A percentile compares a stretch with the other conserved stretches of the same genome.
Conservation (phyloP, 371 early-diverging fungal genomes). For the Lichtheimia ramosa region DNA sequence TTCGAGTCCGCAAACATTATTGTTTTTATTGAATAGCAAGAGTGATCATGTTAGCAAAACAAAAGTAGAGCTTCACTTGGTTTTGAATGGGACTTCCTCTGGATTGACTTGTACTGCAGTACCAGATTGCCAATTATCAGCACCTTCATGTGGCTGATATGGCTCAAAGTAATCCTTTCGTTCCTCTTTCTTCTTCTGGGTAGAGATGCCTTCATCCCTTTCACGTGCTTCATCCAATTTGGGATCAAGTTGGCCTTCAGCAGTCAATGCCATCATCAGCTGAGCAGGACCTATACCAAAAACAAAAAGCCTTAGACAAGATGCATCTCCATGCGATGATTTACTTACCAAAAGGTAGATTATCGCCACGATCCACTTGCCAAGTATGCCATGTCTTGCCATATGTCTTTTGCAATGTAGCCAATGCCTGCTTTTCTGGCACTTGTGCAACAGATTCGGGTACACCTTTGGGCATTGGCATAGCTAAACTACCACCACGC, state of each 20-base stretch:
- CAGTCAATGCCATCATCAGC: constrained; percentile 25
- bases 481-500: constrained; percentile 34
- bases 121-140: constrained; percentile 12
- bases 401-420: constrained; percentile 18
- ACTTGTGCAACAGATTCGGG: constrained; percentile 24
- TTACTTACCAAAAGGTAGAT: constrained; percentile 15
- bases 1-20: too few relatives aligned
- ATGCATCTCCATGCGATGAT: neutral
- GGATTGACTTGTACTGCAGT: too few relatives aligned
- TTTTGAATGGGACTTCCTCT: too few relatives aligned
- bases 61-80: too few relatives aligned
- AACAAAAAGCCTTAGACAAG: neutral
- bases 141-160: constrained; percentile 12
- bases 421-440: constrained; percentile 24
- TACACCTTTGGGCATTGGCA: constrained; percentile 23
- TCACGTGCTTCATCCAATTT: constrained; percentile 9
- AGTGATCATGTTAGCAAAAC: too few relatives aligned
- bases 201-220: constrained; percentile 14
- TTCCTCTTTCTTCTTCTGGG: constrained; percentile 12
- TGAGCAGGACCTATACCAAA: constrained; percentile 19
- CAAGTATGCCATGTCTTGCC: constrained; percentile 30
- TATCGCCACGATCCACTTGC: constrained; percentile 22
- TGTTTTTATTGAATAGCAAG: too few relatives aligned
- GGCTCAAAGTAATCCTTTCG: constrained; percentile 12
- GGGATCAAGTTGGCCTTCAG: constrained; percentile 15